These are phyloP conservation scores for Colletotrichum sansevieriae DNA, from an alignment of 2,329 filamentous ascomycete species.

Conservation along the genomic window DNA sequence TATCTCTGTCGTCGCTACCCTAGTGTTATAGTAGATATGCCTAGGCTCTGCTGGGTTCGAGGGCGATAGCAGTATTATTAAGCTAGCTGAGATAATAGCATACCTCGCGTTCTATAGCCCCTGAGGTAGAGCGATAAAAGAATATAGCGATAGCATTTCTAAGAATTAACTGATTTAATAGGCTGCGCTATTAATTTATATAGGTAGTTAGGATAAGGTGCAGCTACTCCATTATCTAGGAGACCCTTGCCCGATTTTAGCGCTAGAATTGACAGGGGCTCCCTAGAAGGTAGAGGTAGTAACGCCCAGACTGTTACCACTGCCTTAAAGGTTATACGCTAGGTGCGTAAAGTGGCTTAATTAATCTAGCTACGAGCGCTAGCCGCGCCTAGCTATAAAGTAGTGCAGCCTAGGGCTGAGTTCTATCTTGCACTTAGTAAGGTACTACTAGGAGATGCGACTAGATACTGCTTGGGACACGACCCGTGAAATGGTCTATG, in stretches of 20 bases:
- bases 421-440: too few species aligned
- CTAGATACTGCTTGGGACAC: too few species aligned
- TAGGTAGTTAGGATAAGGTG: background rate
- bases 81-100: background rate
- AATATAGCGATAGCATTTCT: background rate
- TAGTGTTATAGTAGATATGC: slow-evolving; percentile 1
- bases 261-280: background rate
- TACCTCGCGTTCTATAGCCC: background rate
- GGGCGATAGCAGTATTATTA: background rate
- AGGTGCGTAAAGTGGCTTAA: too few species aligned
- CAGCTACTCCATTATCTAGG: background rate
- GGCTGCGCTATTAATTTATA: background rate
- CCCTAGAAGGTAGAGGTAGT: background rate
- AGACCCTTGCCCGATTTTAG: background rate
- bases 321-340: too few species aligned
- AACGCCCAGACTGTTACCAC: background rate
- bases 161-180: background rate
- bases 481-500: too few species aligned
- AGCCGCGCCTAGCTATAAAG: too few species aligned
- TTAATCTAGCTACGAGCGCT: too few species aligned
- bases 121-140: background rate
- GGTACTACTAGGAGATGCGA: too few species aligned
- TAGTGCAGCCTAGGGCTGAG: too few species aligned
- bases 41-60: background rate
- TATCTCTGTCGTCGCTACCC: background rate